Evolutionary conservation across 257 asterid species (phyloP), one percentile per base, ranked within the genome.

Genomic region (Nicotiana tabacum): DNA sequence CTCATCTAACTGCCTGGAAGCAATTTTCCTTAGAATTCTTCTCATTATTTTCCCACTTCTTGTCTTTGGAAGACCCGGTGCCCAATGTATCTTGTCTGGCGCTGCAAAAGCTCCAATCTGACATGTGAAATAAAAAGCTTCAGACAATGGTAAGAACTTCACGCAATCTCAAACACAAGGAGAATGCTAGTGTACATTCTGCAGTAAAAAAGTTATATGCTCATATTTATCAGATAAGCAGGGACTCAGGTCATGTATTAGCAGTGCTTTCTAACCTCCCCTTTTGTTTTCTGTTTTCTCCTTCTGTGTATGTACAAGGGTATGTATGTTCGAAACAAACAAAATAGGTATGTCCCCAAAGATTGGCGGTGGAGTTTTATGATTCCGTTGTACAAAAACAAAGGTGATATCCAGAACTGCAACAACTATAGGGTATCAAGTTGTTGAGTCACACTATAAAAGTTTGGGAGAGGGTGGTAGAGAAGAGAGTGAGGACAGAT

Each of bases 31-130:
- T 86, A 94, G 85, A 84, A 94, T 89, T 87, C 99, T 87, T 88
- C 99, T 90, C 98, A 94, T 96, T 83, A 96, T 96, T 94, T 96
- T 96, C 77, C 99, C 99, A 77, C 99, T 96, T 85, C 98, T 94
- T 0, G 99, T 96, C 95, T 96, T 96, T 58, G 99, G 98, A 53
- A 96, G 97, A 21, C 98, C 98, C 17, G 99, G 98, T 39, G 98
- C 99, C 99, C 98, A 94, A 61, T 96, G 99, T 77, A 96, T 94
- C 87, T 66, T 90, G 89, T 94, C 98, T 0, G 99, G 99, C 9
- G 98, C 92, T 48, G 98, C 98, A 85, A 96, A 94, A 83, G 99
- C 98, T 85, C 99, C 99, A 81, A 94, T 94, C 99, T 96, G 88
- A 64, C 69, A 35, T 13, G 15, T 60, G 33, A 37, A 29, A 60